Base-by-base conservation (phyloP, 495 filamentous ascomycete species). In the Tuber microsphaerosporum region DNA sequence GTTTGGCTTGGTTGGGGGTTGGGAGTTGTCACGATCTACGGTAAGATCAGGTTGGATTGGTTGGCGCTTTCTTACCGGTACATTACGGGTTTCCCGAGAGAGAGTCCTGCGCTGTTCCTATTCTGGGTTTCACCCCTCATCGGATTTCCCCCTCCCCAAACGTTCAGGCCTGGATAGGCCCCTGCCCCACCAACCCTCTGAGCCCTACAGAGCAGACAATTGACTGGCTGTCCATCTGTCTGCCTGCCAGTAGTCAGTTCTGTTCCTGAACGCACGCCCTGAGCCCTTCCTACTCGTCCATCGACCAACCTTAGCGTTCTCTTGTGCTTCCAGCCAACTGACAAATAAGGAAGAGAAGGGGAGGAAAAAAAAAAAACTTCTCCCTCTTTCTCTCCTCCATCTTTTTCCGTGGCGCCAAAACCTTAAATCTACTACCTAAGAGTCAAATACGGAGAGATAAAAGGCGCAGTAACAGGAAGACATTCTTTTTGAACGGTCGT, bases 121-220 rank as follows among this genome's bases (percentile, higher is more conserved):
- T 72, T 73, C 61, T 74, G 31, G 71, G 61, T 69, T 77, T 75
- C 77, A 75, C 77, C 76, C 77, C 77, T 79, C 77, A 79, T 79
- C 61, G 76, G 73, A 79, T 69, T 68, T 72, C 71, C 77, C 71
- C 73, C 51, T 61, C 61, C 76, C 74, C 70, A 75, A 79, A 56
- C 73, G 46, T 79, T 73, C 77, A 76, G 70, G 77, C 78, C 71
- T 70, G 76, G 77, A 79, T 69, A 75, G 77, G 70, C 76, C 77
- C 77, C 78, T 76, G 78, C 77, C 77, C 77, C 77, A 31, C 77
- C 77, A 79, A 79, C 73, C 51, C 72, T 34, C 72, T 71, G 48
- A 72, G 75, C 77, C 72, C 75, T 73, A 73, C 73, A 75, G 48
- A 68, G 73, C 73, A 56, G 70, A 75, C 73, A 75, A 75, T 79